phyloP scores from a whole-genome alignment of 2,329 filamentous ascomycete species.

The Graphilbum fragrans region DNA sequence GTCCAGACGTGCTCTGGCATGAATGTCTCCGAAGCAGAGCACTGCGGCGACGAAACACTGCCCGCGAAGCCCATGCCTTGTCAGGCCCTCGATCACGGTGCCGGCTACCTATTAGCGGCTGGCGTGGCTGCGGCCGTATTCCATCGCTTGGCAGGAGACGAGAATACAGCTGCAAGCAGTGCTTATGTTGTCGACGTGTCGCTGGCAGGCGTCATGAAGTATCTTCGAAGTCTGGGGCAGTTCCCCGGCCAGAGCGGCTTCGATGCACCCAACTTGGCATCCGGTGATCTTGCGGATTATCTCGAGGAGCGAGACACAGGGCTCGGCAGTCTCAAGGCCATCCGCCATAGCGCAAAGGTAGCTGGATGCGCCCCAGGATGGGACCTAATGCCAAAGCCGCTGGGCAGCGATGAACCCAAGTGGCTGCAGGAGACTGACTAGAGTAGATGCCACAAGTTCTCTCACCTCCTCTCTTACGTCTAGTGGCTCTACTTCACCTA shows the following conservation, averaged over 20 bases:
- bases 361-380: not conserved
- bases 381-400: not conserved
- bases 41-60: not conserved
- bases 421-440: no score
- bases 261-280: constrained; percentile 13
- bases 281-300: constrained; percentile 16
- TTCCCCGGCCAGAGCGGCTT: constrained; percentile 32
- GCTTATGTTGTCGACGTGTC: constrained; percentile 42
- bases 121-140: constrained; percentile 40
- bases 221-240: constrained; percentile 41
- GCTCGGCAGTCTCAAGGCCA: not conserved
- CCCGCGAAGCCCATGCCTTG: constrained; percentile 29
- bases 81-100: constrained; percentile 44
- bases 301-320: not conserved
- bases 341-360: not conserved
- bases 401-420: not conserved
- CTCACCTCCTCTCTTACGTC: no score
- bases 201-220: constrained; percentile 42
- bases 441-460: no score
- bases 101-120: constrained; percentile 41
- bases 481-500: no score
- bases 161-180: constrained; percentile 20
- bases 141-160: constrained; percentile 24
- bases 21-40: not conserved
- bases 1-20: constrained; percentile 3